A percentile compares a stretch with the other conserved stretches of the same genome.
Conservation (phyloP, 163 green algal genomes). For the Scenedesmus sp. region DNA sequence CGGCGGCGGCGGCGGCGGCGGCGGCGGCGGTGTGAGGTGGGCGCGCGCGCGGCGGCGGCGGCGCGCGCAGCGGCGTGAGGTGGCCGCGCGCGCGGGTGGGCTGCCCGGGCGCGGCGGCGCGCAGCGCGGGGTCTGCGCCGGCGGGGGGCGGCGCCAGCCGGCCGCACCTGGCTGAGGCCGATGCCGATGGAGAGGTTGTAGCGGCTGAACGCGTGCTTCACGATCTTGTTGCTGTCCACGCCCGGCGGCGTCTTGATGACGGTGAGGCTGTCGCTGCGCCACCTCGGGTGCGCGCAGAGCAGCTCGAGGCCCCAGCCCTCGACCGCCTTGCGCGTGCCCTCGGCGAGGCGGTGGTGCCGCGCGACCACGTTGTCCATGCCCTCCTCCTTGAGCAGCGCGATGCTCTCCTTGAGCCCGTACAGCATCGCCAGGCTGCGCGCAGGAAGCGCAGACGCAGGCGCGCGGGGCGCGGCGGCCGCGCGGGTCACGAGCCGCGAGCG, state of each 20-base stretch:
- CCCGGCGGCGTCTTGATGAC: constrained; percentile 90
- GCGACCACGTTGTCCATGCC: constrained; percentile 90
- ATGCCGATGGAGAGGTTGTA: constrained; percentile 98
- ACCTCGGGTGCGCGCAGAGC: constrained; percentile 88
- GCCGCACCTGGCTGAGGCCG: constrained; percentile 78
- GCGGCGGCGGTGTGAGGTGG: too few relatives aligned
- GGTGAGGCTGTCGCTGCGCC: constrained; percentile 93
- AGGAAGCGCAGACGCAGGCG: too few relatives aligned
- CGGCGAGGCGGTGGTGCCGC: constrained; percentile 89
- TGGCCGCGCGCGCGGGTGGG: too few relatives aligned
- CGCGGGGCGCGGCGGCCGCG: too few relatives aligned
- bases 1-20: too few relatives aligned
- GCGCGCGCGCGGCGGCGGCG: too few relatives aligned
- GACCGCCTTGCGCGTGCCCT: constrained; percentile 88
- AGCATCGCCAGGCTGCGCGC: constrained; percentile 89
- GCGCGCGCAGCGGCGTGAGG: neutral
- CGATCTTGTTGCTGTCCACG: constrained; percentile 90
- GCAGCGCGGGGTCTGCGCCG: too few relatives aligned
- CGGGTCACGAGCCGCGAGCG: too few relatives aligned
- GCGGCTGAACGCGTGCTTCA: constrained; percentile 86
- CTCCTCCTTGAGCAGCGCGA: constrained; percentile 77
- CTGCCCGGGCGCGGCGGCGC: too few relatives aligned
- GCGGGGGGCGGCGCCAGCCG: too few relatives aligned
- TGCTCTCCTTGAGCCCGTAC: constrained; percentile 88
- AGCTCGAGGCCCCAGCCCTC: constrained; percentile 93